These are phyloP conservation scores for Lepidopterella palustris DNA, from an alignment of 495 filamentous ascomycete species.

Conservation along the genomic window DNA sequence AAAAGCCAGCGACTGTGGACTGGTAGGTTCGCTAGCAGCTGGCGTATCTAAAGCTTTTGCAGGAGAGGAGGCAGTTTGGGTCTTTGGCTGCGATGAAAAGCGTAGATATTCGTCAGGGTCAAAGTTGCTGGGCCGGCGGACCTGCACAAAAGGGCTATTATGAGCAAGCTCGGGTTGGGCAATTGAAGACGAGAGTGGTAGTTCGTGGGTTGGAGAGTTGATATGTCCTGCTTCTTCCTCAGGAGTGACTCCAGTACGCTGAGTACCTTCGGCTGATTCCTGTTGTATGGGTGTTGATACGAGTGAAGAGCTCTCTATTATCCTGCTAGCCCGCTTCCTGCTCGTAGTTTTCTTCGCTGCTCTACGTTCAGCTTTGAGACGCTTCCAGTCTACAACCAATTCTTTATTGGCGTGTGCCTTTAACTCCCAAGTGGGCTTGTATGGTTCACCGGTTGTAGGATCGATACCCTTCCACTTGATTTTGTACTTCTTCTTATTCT, in stretches of 20 bases:
- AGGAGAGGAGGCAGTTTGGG: neutral
- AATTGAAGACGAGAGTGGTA: neutral
- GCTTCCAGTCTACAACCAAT: neutral
- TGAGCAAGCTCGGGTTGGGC: neutral
- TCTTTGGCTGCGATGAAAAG: neutral
- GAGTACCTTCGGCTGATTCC: neutral
- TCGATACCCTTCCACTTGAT: neutral
- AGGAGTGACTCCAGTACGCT: neutral
- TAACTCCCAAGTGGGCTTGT: conserved; percentile 3
- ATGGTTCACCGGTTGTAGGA: neutral
- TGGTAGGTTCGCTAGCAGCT: neutral
- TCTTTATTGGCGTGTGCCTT: conserved; percentile 2
- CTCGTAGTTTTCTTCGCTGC: neutral
- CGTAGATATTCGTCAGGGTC: neutral
- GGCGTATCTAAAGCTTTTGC: neutral
- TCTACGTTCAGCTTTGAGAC: neutral
- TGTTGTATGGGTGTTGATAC: neutral
- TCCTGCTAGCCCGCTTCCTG: neutral
- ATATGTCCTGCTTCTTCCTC: neutral
- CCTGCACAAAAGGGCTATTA: neutral
- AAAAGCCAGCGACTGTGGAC: neutral
- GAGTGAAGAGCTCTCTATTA: neutral
- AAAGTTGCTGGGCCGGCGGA: neutral
- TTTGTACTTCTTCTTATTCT: conserved; percentile 2
- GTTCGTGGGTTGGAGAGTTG: neutral